phyloP scores from a whole-genome alignment of 208 protist species.

The Wallacemonas sp. region DNA sequence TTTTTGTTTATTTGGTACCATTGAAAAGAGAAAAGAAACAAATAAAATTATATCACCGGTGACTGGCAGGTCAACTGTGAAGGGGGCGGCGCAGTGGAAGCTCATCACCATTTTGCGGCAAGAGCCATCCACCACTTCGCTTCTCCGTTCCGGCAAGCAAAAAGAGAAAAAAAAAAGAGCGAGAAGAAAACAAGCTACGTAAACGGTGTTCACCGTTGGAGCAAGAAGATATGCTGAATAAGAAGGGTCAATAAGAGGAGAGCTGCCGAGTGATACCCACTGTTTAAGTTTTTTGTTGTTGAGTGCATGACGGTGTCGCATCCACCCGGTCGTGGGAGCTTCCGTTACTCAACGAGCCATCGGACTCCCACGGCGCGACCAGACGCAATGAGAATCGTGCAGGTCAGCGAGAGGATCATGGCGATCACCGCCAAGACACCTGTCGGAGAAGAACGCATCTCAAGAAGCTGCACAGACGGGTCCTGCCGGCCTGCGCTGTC shows the following conservation, averaged over 20 bases:
- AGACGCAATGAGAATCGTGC: not conserved
- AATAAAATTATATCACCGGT: not conserved
- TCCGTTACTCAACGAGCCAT: not conserved
- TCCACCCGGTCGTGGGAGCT: too few relatives aligned
- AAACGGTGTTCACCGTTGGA: not conserved
- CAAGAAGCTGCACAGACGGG: not conserved
- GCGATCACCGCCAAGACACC: not conserved
- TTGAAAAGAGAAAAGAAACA: not conserved
- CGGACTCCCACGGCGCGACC: not conserved
- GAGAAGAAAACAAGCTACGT: not conserved
- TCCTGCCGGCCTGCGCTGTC: not conserved
- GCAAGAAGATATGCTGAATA: not conserved
- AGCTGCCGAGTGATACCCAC: too few relatives aligned
- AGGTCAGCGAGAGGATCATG: not conserved
- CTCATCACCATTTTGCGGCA: too few relatives aligned
- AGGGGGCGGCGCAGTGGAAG: too few relatives aligned
- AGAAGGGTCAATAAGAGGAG: too few relatives aligned
- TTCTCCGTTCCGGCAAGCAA: too few relatives aligned
- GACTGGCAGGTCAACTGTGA: not conserved
- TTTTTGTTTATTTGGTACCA: not conserved
- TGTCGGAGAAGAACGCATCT: not conserved
- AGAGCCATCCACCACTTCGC: too few relatives aligned
- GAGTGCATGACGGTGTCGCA: too few relatives aligned
- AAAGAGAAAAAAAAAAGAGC: constrained; percentile 1
- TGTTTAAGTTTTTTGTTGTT: too few relatives aligned